Evolutionary conservation across 306 rosid species (phyloP), one percentile per base, ranked within the genome.

Genomic region (Vigna hirtella): DNA sequence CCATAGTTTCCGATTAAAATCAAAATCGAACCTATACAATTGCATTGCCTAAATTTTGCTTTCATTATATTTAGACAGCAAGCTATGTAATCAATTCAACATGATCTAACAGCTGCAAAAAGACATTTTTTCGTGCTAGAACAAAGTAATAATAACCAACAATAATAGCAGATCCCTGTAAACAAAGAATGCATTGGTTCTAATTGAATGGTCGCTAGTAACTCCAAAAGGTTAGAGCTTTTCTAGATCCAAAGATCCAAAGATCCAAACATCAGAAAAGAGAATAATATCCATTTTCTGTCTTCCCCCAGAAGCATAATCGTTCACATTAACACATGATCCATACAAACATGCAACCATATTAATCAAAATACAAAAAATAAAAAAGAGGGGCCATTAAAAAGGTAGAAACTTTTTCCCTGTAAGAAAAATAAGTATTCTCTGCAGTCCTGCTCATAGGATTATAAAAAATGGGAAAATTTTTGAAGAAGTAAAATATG

Each of bases 31-130:
- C 14, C 20, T 8, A 62, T 8, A 26, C 9, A 73, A 42, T 50
- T 40, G 22, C 68, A 79, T 28, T 24, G 45, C 77, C 24, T 49
- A 73, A 20, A 24, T 40, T 73, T 17, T 58, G 17, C 13, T 77
- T 52, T 30, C 10, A 32, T 63, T 45, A 59, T 11, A 64, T 43
- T 64, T 17, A 20, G 53, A 70, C 9, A 71, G n/a, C 74, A 71
- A 77, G 24, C 38, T 53, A 14, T 20, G n/a, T 63, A 65, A 65
- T 24, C 20, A 36, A 71, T 59, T 36, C 34, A 65, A 55, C 56
- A 71, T 7, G 30, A 77, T 34, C 57, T 43, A 48, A 79, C 71
- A 48, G 52, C 71, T 32, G 43, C 48, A 32, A 70, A 38, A 81
- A 8, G 2, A 6, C 38, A 65, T 17, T 16, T 49, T 74, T 8